Base-by-base conservation (phyloP, 176 grass and related monocot genomes). In the Lolium perenne region DNA sequence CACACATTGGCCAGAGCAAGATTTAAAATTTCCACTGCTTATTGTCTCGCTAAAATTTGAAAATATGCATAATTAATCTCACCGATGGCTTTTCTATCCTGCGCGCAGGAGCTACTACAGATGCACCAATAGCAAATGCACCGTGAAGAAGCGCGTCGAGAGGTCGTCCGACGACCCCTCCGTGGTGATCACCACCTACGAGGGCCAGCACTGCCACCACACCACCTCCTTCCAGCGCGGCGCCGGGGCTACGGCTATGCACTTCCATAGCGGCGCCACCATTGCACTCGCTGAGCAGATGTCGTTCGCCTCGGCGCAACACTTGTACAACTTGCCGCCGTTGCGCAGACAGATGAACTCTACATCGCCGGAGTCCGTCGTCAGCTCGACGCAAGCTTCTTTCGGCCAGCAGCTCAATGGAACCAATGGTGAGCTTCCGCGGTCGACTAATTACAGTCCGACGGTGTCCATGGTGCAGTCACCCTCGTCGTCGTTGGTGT, bases 91-190 rank as follows among this genome's bases (percentile, higher is more conserved):
- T 45, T 74, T 50, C 46, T 6, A 51, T 76, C 32, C 62, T 72
- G 74, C 32, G 41, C 65, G 9, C 88, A 98, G 96, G 92, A 98
- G 93, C 79, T 98, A 98, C 88, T 98, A 95, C 57, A 84, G 90
- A 43, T 98, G 96, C 90, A 98, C 93, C 40, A 98, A 88, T 82
- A 89, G 72, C 86, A 93, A 89, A 15, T 98, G 96, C 91, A 91
- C 87, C 0, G 96, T 98, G 81, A 98, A 98, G 89, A 98, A 98
- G 71, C 90, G 93, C 62, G 96, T 98, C 55, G 96, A 98, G 86
- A 61, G 96, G 14, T 98, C 90, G 49, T 92, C 91, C 0, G 84
- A 89, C 14, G 96, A 98, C 47, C 92, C 90, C 0, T 82, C 90
- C 48, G 85, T 95, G 13, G 96, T 98, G 41, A 89, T 98, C 81